Evolutionary conservation across 2,329 filamentous ascomycete genomes (phyloP).

Genomic region (Colletotrichum spinosum): DNA sequence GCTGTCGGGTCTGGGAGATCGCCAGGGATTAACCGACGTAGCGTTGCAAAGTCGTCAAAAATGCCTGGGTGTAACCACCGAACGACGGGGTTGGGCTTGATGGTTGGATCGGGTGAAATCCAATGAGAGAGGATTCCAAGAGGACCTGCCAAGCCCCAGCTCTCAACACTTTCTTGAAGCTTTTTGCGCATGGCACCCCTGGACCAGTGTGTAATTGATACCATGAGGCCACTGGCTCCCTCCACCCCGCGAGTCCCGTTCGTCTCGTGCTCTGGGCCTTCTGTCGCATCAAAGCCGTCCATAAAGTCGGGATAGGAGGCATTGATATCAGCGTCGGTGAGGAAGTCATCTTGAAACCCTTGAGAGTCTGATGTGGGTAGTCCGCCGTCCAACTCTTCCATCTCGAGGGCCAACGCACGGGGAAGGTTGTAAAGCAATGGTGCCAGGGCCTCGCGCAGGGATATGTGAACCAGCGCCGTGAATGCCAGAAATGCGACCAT

Average conservation of each 20-base stretch:
- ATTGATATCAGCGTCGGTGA: conserved; percentile 26
- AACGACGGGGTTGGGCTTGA: conserved; percentile 62
- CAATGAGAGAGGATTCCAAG: conserved; percentile 44
- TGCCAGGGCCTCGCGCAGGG: conserved; percentile 77
- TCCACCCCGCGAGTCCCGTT: conserved; percentile 50
- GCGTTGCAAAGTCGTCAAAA: conserved; percentile 74
- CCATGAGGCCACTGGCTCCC: conserved; percentile 49
- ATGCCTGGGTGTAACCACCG: conserved; percentile 83
- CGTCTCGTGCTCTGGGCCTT: conserved; percentile 38
- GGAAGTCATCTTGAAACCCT: conserved; percentile 21
- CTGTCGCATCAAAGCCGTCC: conserved; percentile 41
- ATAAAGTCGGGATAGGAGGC: conserved; percentile 29
- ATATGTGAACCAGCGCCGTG: conserved; percentile 80
- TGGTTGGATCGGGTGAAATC: conserved; percentile 42
- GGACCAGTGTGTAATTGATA: conserved; percentile 48
- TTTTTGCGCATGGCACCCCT: conserved; percentile 52
- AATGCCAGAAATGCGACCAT: conserved; percentile 83
- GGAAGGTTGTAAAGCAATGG: conserved; percentile 85
- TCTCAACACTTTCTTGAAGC: conserved; percentile 41
- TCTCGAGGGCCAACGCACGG: conserved; percentile 71
- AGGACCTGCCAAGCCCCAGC: conserved; percentile 44
- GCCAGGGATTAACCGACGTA: conserved; percentile 43
- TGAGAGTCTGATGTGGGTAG: background rate
- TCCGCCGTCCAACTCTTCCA: conserved; percentile 53
- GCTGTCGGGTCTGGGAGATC: conserved; percentile 42